Evolutionary conservation across 805 yeast species (phyloP).

Genomic region (Ogataea nonfermentans): DNA sequence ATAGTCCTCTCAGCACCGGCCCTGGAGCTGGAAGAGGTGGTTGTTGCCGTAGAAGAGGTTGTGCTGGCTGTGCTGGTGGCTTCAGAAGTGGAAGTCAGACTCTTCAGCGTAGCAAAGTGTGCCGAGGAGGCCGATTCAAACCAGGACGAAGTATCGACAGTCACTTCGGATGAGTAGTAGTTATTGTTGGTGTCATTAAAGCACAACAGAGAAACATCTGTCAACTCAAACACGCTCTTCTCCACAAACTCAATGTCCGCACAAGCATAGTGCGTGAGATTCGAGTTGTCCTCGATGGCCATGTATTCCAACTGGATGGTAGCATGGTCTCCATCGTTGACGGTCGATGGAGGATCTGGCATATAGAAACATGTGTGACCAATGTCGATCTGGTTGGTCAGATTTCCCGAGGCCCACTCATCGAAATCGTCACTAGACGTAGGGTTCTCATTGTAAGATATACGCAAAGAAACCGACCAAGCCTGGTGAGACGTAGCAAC

Average conservation of each 20-base stretch:
- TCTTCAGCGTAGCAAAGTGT: constrained; percentile 10
- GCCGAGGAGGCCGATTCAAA: constrained; percentile 28
- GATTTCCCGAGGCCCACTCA: constrained; percentile 39
- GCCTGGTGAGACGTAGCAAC: constrained; percentile 41
- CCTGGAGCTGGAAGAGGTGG: constrained; percentile 11
- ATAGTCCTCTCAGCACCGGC: constrained; percentile 8
- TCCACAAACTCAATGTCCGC: constrained; percentile 45
- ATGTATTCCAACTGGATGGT: constrained; percentile 45
- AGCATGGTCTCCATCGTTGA: constrained; percentile 40
- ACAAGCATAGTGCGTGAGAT: constrained; percentile 45
- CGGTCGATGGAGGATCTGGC: constrained; percentile 40
- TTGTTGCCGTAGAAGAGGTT: constrained; percentile 5
- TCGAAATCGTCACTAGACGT: constrained; percentile 39
- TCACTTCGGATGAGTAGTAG: constrained; percentile 33
- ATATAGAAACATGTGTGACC: constrained; percentile 48
- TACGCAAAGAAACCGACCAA: constrained; percentile 40
- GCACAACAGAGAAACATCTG: constrained; percentile 37
- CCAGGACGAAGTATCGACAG: constrained; percentile 28
- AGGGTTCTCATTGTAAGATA: constrained; percentile 41
- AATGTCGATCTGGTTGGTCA: constrained; percentile 38
- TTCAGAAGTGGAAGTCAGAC: constrained; percentile 15
- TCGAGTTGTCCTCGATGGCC: constrained; percentile 40
- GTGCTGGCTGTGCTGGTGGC: constrained; percentile 14
- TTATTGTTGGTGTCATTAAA: constrained; percentile 42
- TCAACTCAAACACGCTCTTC: constrained; percentile 37